Evolutionary conservation across 163 green algal species (phyloP).

Genomic region (Chlamydomonas reinhardtii): DNA sequence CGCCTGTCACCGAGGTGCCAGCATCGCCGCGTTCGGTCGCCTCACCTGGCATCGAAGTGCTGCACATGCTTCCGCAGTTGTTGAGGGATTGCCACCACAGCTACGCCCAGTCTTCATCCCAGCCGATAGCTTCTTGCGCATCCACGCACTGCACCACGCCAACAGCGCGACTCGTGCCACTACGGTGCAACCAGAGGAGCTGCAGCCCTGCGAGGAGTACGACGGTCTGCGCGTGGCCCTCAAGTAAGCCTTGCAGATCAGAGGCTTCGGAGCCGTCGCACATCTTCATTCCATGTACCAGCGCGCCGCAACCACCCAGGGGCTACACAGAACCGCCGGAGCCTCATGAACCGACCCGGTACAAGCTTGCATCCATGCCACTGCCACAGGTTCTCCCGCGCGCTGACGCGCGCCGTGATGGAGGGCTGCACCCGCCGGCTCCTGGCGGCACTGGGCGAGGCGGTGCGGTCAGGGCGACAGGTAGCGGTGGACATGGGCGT

Average conservation of each 20-base stretch:
- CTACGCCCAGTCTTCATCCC: neutral
- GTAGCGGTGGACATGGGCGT: slow-evolving; percentile 17
- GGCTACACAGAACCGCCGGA: neutral
- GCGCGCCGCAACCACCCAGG: no score
- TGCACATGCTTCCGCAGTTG: neutral
- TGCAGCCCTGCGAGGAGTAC: slow-evolving; percentile 28
- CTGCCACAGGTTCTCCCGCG: neutral
- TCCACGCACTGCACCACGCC: neutral
- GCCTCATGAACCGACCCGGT: no score
- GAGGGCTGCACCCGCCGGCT: slow-evolving; percentile 17
- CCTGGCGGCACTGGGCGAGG: slow-evolving; percentile 11
- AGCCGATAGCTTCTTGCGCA: slow-evolving; percentile 10
- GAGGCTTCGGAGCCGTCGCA: no score
- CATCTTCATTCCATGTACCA: no score
- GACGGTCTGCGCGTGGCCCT: slow-evolving; percentile 21
- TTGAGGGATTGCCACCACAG: neutral
- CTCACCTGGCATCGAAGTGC: neutral
- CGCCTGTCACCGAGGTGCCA: neutral
- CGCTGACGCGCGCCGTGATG: slow-evolving; percentile 8
- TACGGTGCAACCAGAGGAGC: neutral
- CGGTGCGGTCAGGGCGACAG: neutral
- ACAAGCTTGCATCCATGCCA: no score
- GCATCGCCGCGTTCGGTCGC: slow-evolving; percentile 2
- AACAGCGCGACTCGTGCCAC: neutral
- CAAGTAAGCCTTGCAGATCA: slow-evolving; percentile 12